Base-by-base conservation (phyloP, 1,284 basidiomycete genomes). In the Malassezia furfur region DNA sequence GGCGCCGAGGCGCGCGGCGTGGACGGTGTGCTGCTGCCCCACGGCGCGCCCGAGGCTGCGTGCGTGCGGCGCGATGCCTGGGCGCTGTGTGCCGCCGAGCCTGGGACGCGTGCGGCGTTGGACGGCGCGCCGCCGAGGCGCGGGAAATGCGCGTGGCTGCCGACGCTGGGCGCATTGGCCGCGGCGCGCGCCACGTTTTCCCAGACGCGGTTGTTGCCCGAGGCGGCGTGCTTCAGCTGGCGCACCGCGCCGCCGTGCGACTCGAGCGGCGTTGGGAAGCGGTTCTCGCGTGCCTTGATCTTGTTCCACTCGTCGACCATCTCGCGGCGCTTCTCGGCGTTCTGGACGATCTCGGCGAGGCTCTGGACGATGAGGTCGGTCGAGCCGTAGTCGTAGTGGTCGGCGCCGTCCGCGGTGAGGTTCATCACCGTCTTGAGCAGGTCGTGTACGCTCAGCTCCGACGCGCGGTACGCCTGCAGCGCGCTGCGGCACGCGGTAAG, bases 351-450 rank as follows among this genome's bases (percentile, higher is more conserved):
- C 22, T 64, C 67, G 34, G 61, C 84, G 17, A 93, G 79, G 6
- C 83, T 80, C 56, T 85, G 86, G 40, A 93, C 79, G 35, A 94
- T 80, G 52, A 84, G 83, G 0, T 62, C 58, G n/a, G 60, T 48
- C 9, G 40, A 44, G 25, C 50, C 52, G 28, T 53, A 19, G 15
- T 40, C 48, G 31, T 19, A 35, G 5, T 22, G 54, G 11, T 59
- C 57, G 34, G 63, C 57, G 44, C 63, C 54, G 22, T 67, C 65
- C 62, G 91, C 87, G 14, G 94, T 78, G 17, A 96, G 81, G 65
- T 84, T 86, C 82, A 84, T 91, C 11, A 93, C 80, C 0, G 88
- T 93, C 39, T 85, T 85, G 45, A 96, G 83, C 65, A 96, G 79
- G 75, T 94, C 91, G 11, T 84, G 79, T 0, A 88, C 86, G 21